A percentile compares a stretch with the other conserved stretches of the same genome.
Evolutionary conservation across 192 early-diverging fungal species (phyloP).

Genomic region (Jimgerdemannia lactiflua): DNA sequence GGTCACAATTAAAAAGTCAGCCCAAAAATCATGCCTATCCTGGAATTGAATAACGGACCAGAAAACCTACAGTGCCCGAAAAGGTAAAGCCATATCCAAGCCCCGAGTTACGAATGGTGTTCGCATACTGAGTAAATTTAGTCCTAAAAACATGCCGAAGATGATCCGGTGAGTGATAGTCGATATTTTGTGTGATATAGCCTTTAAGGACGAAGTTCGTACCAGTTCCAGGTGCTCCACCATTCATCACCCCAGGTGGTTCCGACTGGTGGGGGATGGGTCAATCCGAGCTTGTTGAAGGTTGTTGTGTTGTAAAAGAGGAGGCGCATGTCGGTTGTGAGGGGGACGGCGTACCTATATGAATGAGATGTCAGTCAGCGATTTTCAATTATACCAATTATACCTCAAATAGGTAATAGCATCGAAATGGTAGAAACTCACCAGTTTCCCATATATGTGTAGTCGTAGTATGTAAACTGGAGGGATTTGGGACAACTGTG

Average conservation of each 20-base stretch:
- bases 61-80: neutral
- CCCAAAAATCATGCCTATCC: neutral
- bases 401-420: neutral
- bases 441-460: slow-evolving; percentile 10
- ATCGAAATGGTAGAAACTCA: neutral
- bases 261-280: slow-evolving; percentile 7
- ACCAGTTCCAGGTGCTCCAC: slow-evolving; percentile 9
- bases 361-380: neutral
- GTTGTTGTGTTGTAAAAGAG: slow-evolving; percentile 13
- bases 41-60: neutral
- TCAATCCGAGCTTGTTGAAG: slow-evolving; percentile 8
- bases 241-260: slow-evolving; percentile 9
- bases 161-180: neutral
- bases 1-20: neutral
- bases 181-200: neutral
- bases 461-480: slow-evolving; percentile 11
- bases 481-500: neutral
- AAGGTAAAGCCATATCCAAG: slow-evolving; percentile 16
- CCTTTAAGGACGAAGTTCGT: neutral
- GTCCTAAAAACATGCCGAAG: neutral
- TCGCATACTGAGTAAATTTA: neutral
- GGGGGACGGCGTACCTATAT: slow-evolving; percentile 10
- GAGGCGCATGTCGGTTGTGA: slow-evolving; percentile 10
- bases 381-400: neutral
- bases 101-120: slow-evolving; percentile 1